phyloP scores from a whole-genome alignment of 306 rosid species.

The Alnus glutinosa region DNA sequence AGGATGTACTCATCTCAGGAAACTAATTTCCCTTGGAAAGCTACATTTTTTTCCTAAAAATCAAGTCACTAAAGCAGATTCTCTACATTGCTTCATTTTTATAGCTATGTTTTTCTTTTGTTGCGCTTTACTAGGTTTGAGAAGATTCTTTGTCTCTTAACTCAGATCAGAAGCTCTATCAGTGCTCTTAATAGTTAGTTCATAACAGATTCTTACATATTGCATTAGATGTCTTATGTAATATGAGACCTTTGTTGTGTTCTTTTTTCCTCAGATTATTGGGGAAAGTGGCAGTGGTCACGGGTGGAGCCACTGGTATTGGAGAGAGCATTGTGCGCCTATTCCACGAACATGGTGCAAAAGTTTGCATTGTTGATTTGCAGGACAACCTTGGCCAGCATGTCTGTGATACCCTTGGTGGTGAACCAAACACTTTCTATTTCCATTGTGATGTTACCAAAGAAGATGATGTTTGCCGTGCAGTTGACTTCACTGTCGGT shows the following conservation, averaged over 20 bases:
- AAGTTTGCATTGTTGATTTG: constrained; percentile 71
- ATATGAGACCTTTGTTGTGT: background rate
- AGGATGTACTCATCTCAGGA: background rate
- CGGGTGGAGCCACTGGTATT: constrained; percentile 89
- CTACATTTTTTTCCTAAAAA: background rate
- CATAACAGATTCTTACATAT: background rate
- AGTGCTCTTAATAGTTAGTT: background rate
- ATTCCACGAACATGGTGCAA: constrained; percentile 75
- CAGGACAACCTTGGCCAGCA: constrained; percentile 65
- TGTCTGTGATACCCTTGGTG: constrained; percentile 49
- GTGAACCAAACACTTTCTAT: constrained; percentile 37
- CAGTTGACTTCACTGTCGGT: constrained; percentile 51
- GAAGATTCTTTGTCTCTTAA: background rate
- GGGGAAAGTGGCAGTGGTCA: constrained; percentile 87
- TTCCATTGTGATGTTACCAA: constrained; percentile 63
- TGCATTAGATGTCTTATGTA: background rate
- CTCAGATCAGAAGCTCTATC: background rate
- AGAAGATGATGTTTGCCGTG: constrained; percentile 59
- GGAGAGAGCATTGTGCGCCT: constrained; percentile 80
- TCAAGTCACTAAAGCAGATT: background rate
- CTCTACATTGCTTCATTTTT: background rate
- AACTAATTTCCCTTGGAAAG: background rate
- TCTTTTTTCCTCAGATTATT: constrained; percentile 46
- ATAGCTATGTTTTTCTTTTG: background rate
- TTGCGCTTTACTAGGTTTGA: background rate